Evolutionary conservation across 2,329 filamentous ascomycete genomes (phyloP).

Genomic region (Fusarium dimerum): DNA sequence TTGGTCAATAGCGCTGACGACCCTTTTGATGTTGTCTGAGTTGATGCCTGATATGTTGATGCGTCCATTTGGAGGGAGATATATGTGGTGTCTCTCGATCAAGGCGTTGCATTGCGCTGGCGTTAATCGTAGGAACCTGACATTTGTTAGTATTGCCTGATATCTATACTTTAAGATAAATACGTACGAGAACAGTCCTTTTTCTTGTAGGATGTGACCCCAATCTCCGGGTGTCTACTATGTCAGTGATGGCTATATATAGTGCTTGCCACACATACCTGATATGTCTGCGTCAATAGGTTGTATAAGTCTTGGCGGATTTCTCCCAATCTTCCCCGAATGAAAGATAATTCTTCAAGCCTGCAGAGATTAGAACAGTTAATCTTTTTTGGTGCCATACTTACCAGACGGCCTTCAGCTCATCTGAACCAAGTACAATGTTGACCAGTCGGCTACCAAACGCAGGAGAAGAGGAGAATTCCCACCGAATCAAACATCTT

Average conservation of each 20-base stretch:
- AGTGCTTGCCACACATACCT: not conserved
- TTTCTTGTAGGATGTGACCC: conserved; percentile 13
- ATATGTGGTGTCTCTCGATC: conserved; percentile 12
- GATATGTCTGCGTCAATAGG: not conserved
- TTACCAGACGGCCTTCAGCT: conserved; percentile 6
- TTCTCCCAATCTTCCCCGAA: not conserved
- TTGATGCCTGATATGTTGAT: conserved; percentile 5
- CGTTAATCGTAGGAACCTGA: conserved; percentile 6
- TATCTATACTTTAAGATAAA: not conserved
- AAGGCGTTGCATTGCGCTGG: conserved; percentile 6
- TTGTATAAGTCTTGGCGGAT: not conserved
- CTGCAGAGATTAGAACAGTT: not conserved
- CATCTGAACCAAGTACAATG: conserved; percentile 11
- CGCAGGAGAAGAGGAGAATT: conserved; percentile 18
- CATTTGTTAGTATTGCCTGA: not conserved
- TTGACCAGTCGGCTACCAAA: conserved; percentile 16
- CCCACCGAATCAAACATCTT: conserved; percentile 13
- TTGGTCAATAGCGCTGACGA: not conserved
- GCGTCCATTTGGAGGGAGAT: conserved; percentile 6
- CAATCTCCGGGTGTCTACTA: conserved; percentile 14
- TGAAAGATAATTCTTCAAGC: not conserved
- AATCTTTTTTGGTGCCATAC: not conserved
- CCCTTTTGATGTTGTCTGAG: not conserved
- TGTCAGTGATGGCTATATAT: not conserved
- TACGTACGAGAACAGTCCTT: conserved; percentile 12